Evolutionary conservation across 768 basidiomycete species (phyloP), one percentile per base, ranked within the genome.

Genomic region (Termitomyces sp.): DNA sequence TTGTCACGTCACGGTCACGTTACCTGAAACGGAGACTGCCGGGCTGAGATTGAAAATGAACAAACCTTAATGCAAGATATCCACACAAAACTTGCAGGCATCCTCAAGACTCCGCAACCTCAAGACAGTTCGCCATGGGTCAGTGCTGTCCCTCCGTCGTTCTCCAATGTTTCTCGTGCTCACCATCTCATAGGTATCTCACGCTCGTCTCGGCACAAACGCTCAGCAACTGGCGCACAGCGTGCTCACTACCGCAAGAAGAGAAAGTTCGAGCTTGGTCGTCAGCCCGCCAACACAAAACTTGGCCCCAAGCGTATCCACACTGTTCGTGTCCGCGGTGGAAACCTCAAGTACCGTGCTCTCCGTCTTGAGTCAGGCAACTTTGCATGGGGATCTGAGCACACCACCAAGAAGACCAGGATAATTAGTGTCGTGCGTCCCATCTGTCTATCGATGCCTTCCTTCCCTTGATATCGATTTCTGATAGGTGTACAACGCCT

Each of bases 201-300:
- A 71, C 90, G 96, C 69, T 86, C 94, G 64, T 96, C 95, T 69
- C 85, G 96, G 74, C 94, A 98, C 85, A 98, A 98, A 80, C 93
- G 95, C 73, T 91, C 94, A 65, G 89, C 85, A 68, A 88, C 93
- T 49, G 96, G 93, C 69, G 93, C 91, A 59, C 91, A 94, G 77
- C 89, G 91, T 68, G 87, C 94, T 68, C 87, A 90, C 80, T 96
- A 95, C 82, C 93, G 96, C 84, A 99, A 99, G 86, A 99, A 98
- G 93, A 88, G 97, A 89, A 98, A 98, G 82, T 98, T 98, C 79
- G 97, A 99, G 84, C 88, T 98, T 69, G 97, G 96, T 73, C 94
- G 97, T 73, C 97, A 98, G 74, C 82, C 97, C 58, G 97, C 97
- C 66, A 94, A 80, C 84, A 99, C 97, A 72, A 98, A 93, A 82